A percentile compares a stretch with the other conserved stretches of the same genome.
Conservation (phyloP, 495 filamentous ascomycete genomes). For the Penicillium roqueforti region DNA sequence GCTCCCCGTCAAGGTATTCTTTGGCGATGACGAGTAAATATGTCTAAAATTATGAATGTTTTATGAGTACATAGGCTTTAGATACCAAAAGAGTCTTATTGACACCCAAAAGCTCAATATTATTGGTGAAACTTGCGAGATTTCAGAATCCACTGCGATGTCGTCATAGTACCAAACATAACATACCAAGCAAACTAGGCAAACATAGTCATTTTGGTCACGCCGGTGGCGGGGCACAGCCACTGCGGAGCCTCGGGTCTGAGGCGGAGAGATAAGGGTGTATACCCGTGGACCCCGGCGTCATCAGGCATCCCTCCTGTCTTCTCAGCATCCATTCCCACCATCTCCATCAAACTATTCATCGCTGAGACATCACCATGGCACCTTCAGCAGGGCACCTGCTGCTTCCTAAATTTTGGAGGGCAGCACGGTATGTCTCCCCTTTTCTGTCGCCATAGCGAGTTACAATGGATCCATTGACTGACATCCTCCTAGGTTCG, state of each 20-base stretch:
- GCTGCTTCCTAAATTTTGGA: slow-evolving; percentile 66
- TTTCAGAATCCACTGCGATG: neutral
- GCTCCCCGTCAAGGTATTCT: slow-evolving; percentile 79
- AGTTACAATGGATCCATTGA: slow-evolving; percentile 7
- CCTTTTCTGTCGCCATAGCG: slow-evolving; percentile 5
- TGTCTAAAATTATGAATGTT: slow-evolving; percentile 1
- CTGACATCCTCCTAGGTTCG: slow-evolving; percentile 47
- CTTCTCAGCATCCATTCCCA: slow-evolving; percentile 19
- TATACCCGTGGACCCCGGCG: slow-evolving; percentile 15
- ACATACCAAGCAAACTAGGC: neutral
- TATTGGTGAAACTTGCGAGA: too few relatives aligned
- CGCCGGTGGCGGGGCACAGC: slow-evolving; percentile 33
- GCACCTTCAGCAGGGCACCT: slow-evolving; percentile 63
- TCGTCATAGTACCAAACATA: neutral
- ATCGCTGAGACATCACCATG: slow-evolving; percentile 47
- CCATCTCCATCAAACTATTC: slow-evolving; percentile 8
- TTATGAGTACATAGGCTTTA: slow-evolving; percentile 16
- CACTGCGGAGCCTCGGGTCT: slow-evolving; percentile 17
- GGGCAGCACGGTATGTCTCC: slow-evolving; percentile 54
- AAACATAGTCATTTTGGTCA: slow-evolving; percentile 18
- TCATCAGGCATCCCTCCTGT: slow-evolving; percentile 32
- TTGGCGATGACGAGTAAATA: slow-evolving; percentile 74
- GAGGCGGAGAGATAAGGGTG: slow-evolving; percentile 19
- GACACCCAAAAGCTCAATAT: too few relatives aligned
- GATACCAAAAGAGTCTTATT: slow-evolving; percentile 25